Conservation (phyloP, 2,329 filamentous ascomycete species). For the Penicillium expansum region DNA sequence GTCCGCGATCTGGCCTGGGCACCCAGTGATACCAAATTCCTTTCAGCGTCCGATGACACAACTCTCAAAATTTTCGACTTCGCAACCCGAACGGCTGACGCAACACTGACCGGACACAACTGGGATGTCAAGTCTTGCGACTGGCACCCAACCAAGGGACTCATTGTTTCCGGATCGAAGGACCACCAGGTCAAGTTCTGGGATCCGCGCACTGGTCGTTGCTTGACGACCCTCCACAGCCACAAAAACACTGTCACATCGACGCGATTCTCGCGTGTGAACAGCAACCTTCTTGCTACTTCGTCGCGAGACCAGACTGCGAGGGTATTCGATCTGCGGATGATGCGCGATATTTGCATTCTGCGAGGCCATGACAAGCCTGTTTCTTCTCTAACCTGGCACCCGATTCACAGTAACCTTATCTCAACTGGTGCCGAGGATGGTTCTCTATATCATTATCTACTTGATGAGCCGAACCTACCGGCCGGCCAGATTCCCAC, state of each 20-base stretch:
- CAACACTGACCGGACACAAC: constrained; percentile 83
- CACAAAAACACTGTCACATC: constrained; percentile 98
- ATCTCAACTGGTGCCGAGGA: constrained; percentile 89
- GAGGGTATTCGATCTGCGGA: constrained; percentile 88
- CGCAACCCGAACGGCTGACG: constrained; percentile 77
- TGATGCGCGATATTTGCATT: constrained; percentile 97
- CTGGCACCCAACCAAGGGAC: constrained; percentile 93
- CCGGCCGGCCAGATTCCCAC: constrained; percentile 69
- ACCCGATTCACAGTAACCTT: constrained; percentile 84
- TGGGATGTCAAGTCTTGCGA: constrained; percentile 98
- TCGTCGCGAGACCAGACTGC: constrained; percentile 91
- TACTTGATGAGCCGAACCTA: constrained; percentile 91
- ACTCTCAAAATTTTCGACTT: constrained; percentile 96
- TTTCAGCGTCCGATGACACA: constrained; percentile 92
- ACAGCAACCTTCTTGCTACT: constrained; percentile 82
- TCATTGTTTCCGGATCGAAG: constrained; percentile 94
- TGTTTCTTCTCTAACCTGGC: constrained; percentile 88
- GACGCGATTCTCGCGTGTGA: constrained; percentile 81
- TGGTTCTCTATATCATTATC: constrained; percentile 85
- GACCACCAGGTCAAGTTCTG: constrained; percentile 97
- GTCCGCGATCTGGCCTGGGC: constrained; percentile 91
- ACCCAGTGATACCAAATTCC: constrained; percentile 91
- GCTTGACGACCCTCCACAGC: constrained; percentile 88
- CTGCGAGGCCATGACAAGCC: constrained; percentile 95
- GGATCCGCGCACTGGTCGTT: constrained; percentile 90